Conservation (phyloP, 495 filamentous ascomycete species). For the Terfezia claveryi region DNA sequence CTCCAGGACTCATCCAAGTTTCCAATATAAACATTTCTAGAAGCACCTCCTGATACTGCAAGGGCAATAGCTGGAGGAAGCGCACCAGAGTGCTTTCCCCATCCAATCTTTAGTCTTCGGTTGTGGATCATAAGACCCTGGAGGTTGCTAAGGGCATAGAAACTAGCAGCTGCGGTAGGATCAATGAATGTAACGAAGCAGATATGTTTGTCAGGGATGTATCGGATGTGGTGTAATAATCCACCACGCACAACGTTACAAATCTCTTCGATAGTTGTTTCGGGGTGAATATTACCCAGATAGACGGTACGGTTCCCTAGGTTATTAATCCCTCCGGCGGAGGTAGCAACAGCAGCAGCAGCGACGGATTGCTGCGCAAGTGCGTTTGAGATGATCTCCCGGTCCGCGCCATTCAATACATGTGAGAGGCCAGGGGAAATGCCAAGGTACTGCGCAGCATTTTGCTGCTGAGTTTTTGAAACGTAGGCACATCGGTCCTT, state of each 20-base stretch:
- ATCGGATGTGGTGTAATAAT: slow-evolving; percentile 88
- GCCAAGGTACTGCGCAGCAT: slow-evolving; percentile 91
- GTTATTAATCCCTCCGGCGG: slow-evolving; percentile 89
- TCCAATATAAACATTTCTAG: slow-evolving; percentile 90
- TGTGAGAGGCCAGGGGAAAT: slow-evolving; percentile 96
- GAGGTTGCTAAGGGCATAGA: slow-evolving; percentile 90
- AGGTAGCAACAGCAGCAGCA: slow-evolving; percentile 86
- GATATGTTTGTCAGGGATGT: slow-evolving; percentile 98
- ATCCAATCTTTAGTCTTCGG: slow-evolving; percentile 89
- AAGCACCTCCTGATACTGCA: slow-evolving; percentile 87
- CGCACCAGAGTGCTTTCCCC: slow-evolving; percentile 97
- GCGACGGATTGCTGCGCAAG: slow-evolving; percentile 94
- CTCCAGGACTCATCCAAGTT: slow-evolving; percentile 95
- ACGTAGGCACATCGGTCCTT: slow-evolving; percentile 97
- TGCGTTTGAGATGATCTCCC: slow-evolving; percentile 85
- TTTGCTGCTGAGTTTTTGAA: slow-evolving; percentile 98
- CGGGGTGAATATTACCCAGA: slow-evolving; percentile 93
- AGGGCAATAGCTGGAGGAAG: slow-evolving; percentile 90
- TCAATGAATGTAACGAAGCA: slow-evolving; percentile 99
- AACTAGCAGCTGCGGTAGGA: slow-evolving; percentile 89
- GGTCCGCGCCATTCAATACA: slow-evolving; percentile 83
- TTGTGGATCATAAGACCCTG: slow-evolving; percentile 99
- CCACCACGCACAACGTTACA: slow-evolving; percentile 92
- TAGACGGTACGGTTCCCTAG: slow-evolving; percentile 95
- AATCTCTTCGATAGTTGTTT: slow-evolving; percentile 96